A percentile compares a stretch with the other conserved stretches of the same genome.
Evolutionary conservation across 2,329 filamentous ascomycete species (phyloP).

Genomic region (Arachnomyces sp.): DNA sequence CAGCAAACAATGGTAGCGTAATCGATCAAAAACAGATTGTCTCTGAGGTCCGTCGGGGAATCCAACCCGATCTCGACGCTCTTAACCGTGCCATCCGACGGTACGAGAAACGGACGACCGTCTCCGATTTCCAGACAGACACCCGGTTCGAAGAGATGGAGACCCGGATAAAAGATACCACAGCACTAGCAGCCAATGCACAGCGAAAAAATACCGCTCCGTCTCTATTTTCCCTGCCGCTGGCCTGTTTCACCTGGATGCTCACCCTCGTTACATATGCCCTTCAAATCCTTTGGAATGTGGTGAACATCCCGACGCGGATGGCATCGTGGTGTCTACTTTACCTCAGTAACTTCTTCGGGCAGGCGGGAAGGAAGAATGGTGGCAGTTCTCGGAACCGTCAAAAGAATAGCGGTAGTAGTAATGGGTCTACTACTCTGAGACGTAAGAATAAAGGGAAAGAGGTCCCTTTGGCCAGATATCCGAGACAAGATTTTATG

Average conservation of each 20-base stretch:
- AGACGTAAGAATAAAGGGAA: slow-evolving; percentile 5
- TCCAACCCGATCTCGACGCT: slow-evolving; percentile 79
- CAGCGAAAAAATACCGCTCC: slow-evolving; percentile 18
- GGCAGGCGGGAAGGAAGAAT: no score
- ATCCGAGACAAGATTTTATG: no score
- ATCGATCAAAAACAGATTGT: slow-evolving; percentile 17
- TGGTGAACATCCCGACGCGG: no score
- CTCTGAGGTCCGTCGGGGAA: slow-evolving; percentile 53
- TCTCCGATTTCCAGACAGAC: slow-evolving; percentile 69
- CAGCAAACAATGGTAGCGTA: no score
- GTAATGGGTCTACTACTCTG: neutral
- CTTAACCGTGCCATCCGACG: slow-evolving; percentile 80
- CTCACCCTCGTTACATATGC: no score
- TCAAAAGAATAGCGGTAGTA: no score
- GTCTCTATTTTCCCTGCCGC: slow-evolving; percentile 4
- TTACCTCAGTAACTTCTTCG: no score
- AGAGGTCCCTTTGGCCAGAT: neutral
- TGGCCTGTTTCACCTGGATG: no score
- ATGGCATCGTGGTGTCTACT: no score
- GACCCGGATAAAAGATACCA: slow-evolving; percentile 63
- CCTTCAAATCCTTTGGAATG: no score
- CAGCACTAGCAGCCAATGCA: slow-evolving; percentile 72
- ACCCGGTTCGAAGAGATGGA: slow-evolving; percentile 66
- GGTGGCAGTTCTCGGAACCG: no score
- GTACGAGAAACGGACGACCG: slow-evolving; percentile 80